Evolutionary conservation across 2,329 filamentous ascomycete species (phyloP).

Genomic region (Chalaropsis ovoidea): DNA sequence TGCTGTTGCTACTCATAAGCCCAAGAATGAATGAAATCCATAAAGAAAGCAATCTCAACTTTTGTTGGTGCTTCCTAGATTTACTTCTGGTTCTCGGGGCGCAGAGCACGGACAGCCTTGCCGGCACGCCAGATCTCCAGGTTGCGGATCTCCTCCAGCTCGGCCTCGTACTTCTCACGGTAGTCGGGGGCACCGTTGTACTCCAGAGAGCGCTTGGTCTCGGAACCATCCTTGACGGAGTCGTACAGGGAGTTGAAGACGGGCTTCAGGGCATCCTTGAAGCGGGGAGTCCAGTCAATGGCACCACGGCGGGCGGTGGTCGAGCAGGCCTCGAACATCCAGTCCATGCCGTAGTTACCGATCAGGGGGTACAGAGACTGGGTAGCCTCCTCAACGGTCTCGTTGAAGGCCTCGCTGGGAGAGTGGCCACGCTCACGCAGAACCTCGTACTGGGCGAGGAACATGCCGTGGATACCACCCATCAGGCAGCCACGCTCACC

Average conservation of each 20-base stretch:
- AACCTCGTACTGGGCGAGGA: conserved; percentile 99
- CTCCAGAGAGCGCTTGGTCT: conserved; percentile 93
- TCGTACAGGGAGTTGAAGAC: conserved; percentile 97
- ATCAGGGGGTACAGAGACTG: conserved; percentile 97
- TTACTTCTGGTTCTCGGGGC: conserved; percentile 79
- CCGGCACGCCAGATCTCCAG: conserved; percentile 99
- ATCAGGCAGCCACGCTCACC: conserved; percentile 99
- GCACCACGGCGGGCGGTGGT: conserved; percentile 96
- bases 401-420: conserved; percentile 98
- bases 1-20: conserved; percentile 24
- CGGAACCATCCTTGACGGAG: conserved; percentile 77
- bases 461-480: conserved; percentile 99
- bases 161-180: conserved; percentile 91
- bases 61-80: conserved; percentile 5
- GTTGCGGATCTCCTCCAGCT: conserved; percentile 96
- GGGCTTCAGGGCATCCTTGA: conserved; percentile 98
- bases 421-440: conserved; percentile 96
- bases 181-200: conserved; percentile 96
- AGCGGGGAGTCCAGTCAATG: conserved; percentile 94
- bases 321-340: conserved; percentile 99
- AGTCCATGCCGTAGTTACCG: conserved; percentile 97
- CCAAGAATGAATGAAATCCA: conserved; percentile 14
- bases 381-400: conserved; percentile 99
- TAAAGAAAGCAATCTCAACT: conserved; percentile 15
- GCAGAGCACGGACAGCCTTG: conserved; percentile 85